Conservation (phyloP, 2,329 filamentous ascomycete genomes). For the Corinectria fuckeliana region DNA sequence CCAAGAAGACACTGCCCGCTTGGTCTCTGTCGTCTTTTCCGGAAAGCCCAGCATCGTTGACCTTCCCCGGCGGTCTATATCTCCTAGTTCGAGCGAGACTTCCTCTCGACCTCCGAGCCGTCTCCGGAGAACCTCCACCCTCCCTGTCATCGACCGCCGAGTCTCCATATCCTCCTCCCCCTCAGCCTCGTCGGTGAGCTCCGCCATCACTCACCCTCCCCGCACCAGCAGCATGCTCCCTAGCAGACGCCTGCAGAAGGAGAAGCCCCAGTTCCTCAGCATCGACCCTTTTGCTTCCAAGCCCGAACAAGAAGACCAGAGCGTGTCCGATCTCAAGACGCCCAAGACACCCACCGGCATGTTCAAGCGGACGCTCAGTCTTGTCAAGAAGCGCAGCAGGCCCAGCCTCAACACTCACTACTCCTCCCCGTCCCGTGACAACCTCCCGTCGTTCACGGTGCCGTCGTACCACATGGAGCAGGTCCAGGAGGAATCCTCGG, state of each 20-base stretch:
- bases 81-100: slow-evolving; percentile 46
- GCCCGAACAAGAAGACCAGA: slow-evolving; percentile 38
- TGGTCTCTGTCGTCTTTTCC: slow-evolving; percentile 64
- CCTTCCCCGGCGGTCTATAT: slow-evolving; percentile 53
- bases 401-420: slow-evolving; percentile 51
- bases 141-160: slow-evolving; percentile 42
- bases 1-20: slow-evolving; percentile 63
- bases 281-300: slow-evolving; percentile 59
- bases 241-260: slow-evolving; percentile 43
- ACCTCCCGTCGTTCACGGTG: slow-evolving; percentile 34
- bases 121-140: slow-evolving; percentile 42
- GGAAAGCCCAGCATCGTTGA: slow-evolving; percentile 66
- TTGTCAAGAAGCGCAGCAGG: slow-evolving; percentile 62
- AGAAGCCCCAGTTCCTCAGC: slow-evolving; percentile 56
- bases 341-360: slow-evolving; percentile 52
- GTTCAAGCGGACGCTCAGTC: slow-evolving; percentile 60
- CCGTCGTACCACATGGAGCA: slow-evolving; percentile 43
- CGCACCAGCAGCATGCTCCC: slow-evolving; percentile 53
- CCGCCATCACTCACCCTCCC: slow-evolving; percentile 44
- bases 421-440: slow-evolving; percentile 45
- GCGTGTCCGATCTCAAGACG: slow-evolving; percentile 27
- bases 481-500: slow-evolving; percentile 40
- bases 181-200: slow-evolving; percentile 31
- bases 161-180: slow-evolving; percentile 44
- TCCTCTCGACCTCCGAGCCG: slow-evolving; percentile 30